Evolutionary conservation across 805 yeast genomes (phyloP), one percentile per base, ranked within the genome.

Genomic region (Cyberlindnera veronae): DNA sequence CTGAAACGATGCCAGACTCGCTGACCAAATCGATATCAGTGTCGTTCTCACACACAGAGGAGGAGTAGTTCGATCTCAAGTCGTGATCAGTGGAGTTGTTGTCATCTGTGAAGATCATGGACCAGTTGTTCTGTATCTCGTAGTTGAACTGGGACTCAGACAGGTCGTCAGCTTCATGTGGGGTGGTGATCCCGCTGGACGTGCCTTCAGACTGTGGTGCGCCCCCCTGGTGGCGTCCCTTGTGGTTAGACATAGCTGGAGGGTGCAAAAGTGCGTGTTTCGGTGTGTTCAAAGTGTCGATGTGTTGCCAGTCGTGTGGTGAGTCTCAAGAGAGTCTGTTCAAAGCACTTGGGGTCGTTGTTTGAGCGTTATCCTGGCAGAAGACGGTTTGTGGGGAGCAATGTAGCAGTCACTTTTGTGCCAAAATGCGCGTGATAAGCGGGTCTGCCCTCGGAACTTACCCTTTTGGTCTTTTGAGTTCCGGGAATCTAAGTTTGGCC

Each of bases 21-120:
- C 33, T 30, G 3, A 19, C 29, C 11, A 33, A 8, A 29, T 44
- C 46, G 13, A 36, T 38, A 19, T 39, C 51, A 13, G 31, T 20
- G 1, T 32, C 48, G 24, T 37, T 39, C 5, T 36, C 47, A 11
- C 46, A 53, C 15, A 40, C 49, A 24, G 47, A 42, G 8, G 54
- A 49, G 8, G 54, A 51, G 12, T 38, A 45, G 31, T 46, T 51
- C 5, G 59, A 54, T 46, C 52, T 48, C 14, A 44, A 31, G 26
- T 57, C 60, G 29, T 45, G 47, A 29, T 57, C 61, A 5, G 60
- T 54, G 13, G 57, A 54, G 40, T 39, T 39, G 42, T 48, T 55
- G 30, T 57, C 61, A 37, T 57, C 60, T 3, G 58, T 57, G 41
- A 54, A 55, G 16, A 57, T 51, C 46, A 54, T 29, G 4, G 61